Conservation (phyloP, 2,329 filamentous ascomycete species). For the Aspergillus unguis region DNA sequence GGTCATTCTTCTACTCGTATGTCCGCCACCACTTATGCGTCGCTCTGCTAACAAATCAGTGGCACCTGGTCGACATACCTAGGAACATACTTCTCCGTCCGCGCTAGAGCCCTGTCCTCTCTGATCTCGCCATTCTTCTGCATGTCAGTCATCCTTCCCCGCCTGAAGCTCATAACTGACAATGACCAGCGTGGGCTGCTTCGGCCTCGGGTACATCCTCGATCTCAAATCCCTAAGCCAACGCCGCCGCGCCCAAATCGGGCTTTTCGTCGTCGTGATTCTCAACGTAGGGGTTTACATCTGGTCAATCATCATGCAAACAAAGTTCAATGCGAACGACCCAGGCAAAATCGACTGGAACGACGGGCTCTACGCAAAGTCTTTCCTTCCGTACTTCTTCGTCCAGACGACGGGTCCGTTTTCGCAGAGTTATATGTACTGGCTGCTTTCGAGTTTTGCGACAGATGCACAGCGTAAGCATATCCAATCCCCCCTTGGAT, state of each 20-base stretch:
- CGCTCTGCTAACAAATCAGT: conserved; percentile 17
- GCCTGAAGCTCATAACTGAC: not conserved
- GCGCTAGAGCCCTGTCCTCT: conserved; percentile 45
- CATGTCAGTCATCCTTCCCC: conserved; percentile 34
- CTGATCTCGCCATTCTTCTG: conserved; percentile 50
- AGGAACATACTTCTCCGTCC: conserved; percentile 45
- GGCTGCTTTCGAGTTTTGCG: conserved; percentile 44
- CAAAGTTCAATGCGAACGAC: conserved; percentile 35
- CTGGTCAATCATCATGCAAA: conserved; percentile 51
- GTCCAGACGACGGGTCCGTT: conserved; percentile 45
- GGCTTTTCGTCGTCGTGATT: conserved; percentile 45
- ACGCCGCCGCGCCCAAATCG: conserved; percentile 46
- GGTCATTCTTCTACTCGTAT: conserved; percentile 47
- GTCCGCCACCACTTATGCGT: not conserved
- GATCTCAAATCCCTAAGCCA: conserved; percentile 41
- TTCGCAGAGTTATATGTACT: conserved; percentile 48
- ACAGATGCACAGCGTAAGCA: conserved; percentile 39
- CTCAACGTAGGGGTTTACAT: conserved; percentile 50
- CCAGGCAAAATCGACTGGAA: conserved; percentile 50
- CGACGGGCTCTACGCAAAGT: conserved; percentile 40
- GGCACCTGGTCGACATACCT: conserved; percentile 49
- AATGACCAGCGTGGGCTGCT: conserved; percentile 42
- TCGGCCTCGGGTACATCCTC: conserved; percentile 48
- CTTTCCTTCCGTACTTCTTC: conserved; percentile 51
- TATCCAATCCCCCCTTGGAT: not conserved